Conservation (phyloP, 2,329 filamentous ascomycete species). For the Scopulariopsis brevicaulis region DNA sequence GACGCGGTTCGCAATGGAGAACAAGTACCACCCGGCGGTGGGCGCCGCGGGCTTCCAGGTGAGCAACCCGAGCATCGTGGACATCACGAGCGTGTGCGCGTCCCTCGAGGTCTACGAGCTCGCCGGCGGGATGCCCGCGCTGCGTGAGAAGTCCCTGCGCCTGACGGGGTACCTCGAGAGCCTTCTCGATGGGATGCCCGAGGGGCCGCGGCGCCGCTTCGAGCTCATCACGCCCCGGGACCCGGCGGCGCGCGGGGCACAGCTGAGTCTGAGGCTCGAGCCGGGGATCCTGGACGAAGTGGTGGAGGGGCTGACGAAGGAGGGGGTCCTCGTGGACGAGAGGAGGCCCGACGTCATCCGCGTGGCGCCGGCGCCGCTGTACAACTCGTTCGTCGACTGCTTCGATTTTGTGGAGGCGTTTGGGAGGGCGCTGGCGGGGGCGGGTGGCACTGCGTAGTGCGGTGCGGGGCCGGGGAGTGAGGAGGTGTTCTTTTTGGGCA, state of each 20-base stretch:
- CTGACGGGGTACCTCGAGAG: conserved; percentile 64
- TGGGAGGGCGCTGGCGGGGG: conserved; percentile 10
- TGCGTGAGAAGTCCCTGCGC: conserved; percentile 55
- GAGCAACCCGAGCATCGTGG: conserved; percentile 66
- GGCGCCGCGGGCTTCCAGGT: conserved; percentile 76
- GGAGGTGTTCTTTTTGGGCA: background rate
- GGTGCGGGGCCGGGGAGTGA: background rate
- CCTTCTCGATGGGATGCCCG: conserved; percentile 31
- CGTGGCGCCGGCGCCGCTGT: conserved; percentile 68
- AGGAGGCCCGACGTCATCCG: conserved; percentile 70
- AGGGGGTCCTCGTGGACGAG: conserved; percentile 67
- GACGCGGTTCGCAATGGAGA: conserved; percentile 74
- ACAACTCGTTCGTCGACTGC: conserved; percentile 62
- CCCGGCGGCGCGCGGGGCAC: conserved; percentile 57
- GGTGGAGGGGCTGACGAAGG: conserved; percentile 46
- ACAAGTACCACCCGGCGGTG: conserved; percentile 62
- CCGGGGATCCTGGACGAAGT: conserved; percentile 54
- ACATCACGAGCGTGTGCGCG: conserved; percentile 58
- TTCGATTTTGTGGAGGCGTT: conserved; percentile 18
- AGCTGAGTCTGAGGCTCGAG: conserved; percentile 57
- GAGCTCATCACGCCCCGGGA: conserved; percentile 54
- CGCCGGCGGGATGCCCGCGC: conserved; percentile 46
- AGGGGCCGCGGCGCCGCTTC: conserved; percentile 24
- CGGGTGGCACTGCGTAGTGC: background rate
- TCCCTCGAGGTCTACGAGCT: conserved; percentile 60